Base-by-base conservation (phyloP, 2,329 filamentous ascomycete genomes). In the Xylariaceae sp. region DNA sequence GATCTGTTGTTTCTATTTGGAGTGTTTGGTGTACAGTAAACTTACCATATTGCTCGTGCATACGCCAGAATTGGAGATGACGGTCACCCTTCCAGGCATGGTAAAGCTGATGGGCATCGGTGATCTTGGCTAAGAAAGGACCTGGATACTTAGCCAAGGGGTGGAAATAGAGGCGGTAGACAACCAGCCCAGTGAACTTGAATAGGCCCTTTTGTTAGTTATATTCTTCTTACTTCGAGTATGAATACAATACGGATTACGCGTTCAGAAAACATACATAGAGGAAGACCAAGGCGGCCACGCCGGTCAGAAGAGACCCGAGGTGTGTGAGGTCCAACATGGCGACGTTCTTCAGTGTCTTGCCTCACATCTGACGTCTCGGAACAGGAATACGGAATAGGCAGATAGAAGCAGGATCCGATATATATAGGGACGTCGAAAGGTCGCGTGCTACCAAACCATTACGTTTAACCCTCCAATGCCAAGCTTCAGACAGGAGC, bases 21-120 rank as follows among this genome's bases (percentile, higher is more conserved):
- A 4, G 23, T 4, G 6, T 18, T 49, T 17, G 8, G 1, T n/a
- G 23, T 6, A 7, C 13, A 17, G 9, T 34, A 18, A 66, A 67
- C 72, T 62, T 73, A 78, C 88, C 89, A 68, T 95, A 92, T 70
- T 81, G 80, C 66, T 86, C 76, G 72, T 95, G 90, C 66, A 87
- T 78, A 35, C 81, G 78, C 76, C 86, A 86, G 68, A 91, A 86
- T 68, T 88, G 84, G 15, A 92, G 80, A 70, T 92, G 89, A 1
- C 88, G 82, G 65, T 89, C 86, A 55, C 89, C 89, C 68, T 84
- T 87, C 74, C 86, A 89, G 52, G 88, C 88, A 66, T 91, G 86
- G 72, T 89, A 92, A 35, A 88, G 81, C 70, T 86, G 83, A 67
- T 87, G 82, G 64, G 76, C 82, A 66, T 85, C 80, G n/a, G 85